Conservation (phyloP, 768 basidiomycete species). For the Rhizopogon vulgaris region DNA sequence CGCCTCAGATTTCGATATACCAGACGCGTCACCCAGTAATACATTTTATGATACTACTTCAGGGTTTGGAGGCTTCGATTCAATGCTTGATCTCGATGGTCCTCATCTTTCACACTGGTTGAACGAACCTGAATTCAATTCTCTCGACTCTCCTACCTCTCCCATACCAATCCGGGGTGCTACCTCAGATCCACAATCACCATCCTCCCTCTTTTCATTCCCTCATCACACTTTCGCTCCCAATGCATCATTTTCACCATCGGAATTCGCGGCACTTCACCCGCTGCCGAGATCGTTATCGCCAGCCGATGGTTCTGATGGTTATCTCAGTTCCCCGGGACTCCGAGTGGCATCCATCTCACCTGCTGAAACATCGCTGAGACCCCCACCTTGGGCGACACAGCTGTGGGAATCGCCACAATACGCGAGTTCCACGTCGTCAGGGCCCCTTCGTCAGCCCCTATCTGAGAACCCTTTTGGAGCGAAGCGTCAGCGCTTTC, state of each 20-base stretch:
- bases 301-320: conserved; percentile 49
- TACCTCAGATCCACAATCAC: conserved; percentile 33
- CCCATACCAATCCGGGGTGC: conserved; percentile 60
- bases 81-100: conserved; percentile 36
- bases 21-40: conserved; percentile 34
- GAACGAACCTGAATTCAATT: conserved; percentile 45
- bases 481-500: conserved; percentile 32
- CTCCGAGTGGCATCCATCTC: conserved; percentile 51
- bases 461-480: conserved; percentile 36
- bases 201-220: conserved; percentile 46
- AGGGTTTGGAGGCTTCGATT: conserved; percentile 20
- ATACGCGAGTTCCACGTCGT: conserved; percentile 38
- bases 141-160: conserved; percentile 38
- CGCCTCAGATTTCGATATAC: conserved; percentile 34
- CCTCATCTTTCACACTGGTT: conserved; percentile 53
- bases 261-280: conserved; percentile 54
- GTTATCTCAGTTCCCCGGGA: conserved; percentile 32
- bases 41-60: conserved; percentile 29
- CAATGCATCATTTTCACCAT: conserved; percentile 51
- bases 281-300: conserved; percentile 59
- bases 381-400: conserved; percentile 59
- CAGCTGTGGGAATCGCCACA: conserved; percentile 58
- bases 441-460: conserved; percentile 43
- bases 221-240: conserved; percentile 42
- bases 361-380: conserved; percentile 53